Base-by-base conservation (phyloP, 257 asterid species). In the Salvia splendens region DNA sequence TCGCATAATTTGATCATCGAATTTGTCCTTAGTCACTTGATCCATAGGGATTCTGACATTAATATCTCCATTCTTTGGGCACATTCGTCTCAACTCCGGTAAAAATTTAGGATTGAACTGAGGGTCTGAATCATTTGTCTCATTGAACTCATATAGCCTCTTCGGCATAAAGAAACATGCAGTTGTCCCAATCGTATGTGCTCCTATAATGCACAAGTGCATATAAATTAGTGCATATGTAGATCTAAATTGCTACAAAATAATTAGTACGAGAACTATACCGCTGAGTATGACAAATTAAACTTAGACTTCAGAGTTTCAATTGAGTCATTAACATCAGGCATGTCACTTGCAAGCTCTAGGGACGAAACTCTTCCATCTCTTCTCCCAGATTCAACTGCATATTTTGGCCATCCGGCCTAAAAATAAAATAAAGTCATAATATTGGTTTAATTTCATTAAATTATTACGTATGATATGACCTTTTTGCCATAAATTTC, bases 301-400 rank as follows among this genome's bases (percentile, higher is more conserved):
- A 83, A 83, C 52, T 80, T 80, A 9, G 68, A 72, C 36, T 47
- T 78, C 43, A 83, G 81, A 56, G 77, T 74, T 17, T 70, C 66
- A 4, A 83, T 78, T 14, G 84, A 38, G 41, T 83, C 86, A 11
- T 73, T 28, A 43, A 76, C 84, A 3, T 75, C 84, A 3, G 88
- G 86, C 82, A 83, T 75, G 12, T 61, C 65, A 10, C 42, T 47
- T 8, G 86, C 88, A 47, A 63, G 70, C n/a, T 67, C 3, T 36
- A 0, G 0, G 12, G 17, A 66, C 0, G 88, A 84, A 68, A 81
- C 73, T 20, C 45, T 40, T 0, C 87, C 87, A 43, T 84, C 87
- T 70, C 77, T 79, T 72, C 89, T 69, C 38, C 86, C 84, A 1
- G 84, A 73, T 16, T 84, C 89, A 4, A 84, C 84, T 41, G 68